Conservation (phyloP, 1,284 basidiomycete species). For the Malassezia globosa region DNA sequence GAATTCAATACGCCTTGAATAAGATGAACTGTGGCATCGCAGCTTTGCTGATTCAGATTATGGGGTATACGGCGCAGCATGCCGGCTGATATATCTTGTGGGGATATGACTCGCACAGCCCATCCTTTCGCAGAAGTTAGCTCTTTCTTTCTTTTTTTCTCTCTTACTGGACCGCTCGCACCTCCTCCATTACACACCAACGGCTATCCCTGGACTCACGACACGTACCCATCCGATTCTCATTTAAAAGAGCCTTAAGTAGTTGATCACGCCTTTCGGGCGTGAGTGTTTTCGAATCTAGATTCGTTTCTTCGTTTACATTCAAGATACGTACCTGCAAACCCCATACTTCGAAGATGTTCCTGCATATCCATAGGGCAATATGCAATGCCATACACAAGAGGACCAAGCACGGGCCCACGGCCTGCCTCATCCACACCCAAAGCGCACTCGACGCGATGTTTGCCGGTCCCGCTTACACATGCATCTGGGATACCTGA, state of each 20-base stretch:
- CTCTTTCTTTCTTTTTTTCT: no score
- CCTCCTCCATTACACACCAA: no score
- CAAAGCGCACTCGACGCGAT: constrained; percentile 48
- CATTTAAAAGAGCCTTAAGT: constrained; percentile 35
- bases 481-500: constrained; percentile 16
- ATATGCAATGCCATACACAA: constrained; percentile 91
- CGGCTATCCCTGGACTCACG: no score
- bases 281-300: constrained; percentile 83
- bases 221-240: constrained; percentile 16
- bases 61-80: constrained; percentile 75
- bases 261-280: constrained; percentile 50
- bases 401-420: constrained; percentile 75
- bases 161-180: no score
- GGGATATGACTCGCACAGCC: constrained; percentile 71
- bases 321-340: constrained; percentile 61
- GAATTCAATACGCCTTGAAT: constrained; percentile 70
- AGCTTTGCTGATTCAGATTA: constrained; percentile 85
- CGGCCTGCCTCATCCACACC: constrained; percentile 95
- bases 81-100: constrained; percentile 76
- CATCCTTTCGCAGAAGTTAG: constrained; percentile 53
- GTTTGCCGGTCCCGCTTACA: constrained; percentile 8
- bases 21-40: constrained; percentile 77
- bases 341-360: constrained; percentile 67
- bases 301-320: neutral
- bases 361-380: constrained; percentile 70